Conservation (phyloP, 2,329 filamentous ascomycete species). For the Verticillium isaacii region DNA sequence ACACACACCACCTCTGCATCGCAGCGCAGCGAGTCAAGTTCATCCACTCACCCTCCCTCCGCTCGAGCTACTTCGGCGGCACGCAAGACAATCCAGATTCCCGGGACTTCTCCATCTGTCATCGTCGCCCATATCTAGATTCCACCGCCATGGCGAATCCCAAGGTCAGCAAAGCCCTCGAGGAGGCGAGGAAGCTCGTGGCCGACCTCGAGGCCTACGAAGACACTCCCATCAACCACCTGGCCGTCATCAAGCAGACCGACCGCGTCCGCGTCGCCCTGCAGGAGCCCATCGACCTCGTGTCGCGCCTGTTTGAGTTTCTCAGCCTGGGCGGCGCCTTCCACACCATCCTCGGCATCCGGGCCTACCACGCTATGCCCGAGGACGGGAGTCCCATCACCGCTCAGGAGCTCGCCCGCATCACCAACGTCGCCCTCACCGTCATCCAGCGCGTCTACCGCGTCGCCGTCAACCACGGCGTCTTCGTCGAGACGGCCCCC, state of each 20-base stretch:
- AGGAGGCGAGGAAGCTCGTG: conserved; percentile 19
- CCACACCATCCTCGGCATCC: conserved; percentile 19
- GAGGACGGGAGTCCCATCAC: conserved; percentile 16
- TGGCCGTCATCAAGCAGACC: conserved; percentile 16
- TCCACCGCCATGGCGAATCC: conserved; percentile 12
- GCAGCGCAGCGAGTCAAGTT: too few relatives aligned
- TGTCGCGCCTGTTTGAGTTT: conserved; percentile 18
- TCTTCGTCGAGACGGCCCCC: conserved; percentile 21
- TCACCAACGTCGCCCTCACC: conserved; percentile 23
- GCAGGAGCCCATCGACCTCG: conserved; percentile 20
- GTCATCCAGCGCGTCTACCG: conserved; percentile 25
- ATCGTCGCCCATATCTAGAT: not conserved
- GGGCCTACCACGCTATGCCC: conserved; percentile 21
- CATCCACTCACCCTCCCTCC: too few relatives aligned
- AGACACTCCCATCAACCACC: conserved; percentile 15
- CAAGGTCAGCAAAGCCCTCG: conserved; percentile 19
- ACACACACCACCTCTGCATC: too few relatives aligned
- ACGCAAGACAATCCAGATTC: too few relatives aligned
- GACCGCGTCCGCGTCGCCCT: conserved; percentile 18
- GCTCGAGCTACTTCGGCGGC: too few relatives aligned
- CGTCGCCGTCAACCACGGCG: conserved; percentile 21
- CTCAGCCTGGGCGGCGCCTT: conserved; percentile 18
- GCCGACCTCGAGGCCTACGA: conserved; percentile 15
- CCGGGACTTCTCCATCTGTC: not conserved
- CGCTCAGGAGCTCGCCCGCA: conserved; percentile 14